Base-by-base conservation (phyloP, 179 eudicot genomes). In the Carnegiea gigantea region DNA sequence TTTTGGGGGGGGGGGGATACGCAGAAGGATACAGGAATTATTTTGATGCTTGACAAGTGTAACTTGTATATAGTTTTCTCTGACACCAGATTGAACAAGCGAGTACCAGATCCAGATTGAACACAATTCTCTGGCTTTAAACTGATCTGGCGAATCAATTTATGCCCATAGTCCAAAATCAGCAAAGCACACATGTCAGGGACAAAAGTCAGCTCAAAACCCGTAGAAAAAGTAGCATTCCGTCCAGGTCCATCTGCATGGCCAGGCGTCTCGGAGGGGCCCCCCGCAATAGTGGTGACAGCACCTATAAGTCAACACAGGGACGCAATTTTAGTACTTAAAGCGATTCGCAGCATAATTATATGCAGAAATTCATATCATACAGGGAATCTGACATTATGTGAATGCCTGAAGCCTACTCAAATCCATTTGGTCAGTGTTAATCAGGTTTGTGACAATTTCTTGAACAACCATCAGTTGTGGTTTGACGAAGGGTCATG, bases 251-350 rank as follows among this genome's bases (percentile, higher is more conserved):
- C 95, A 88, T 92, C 97, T 20, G 73, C 78, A 33, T 76, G 86
- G 62, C 97, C 92, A 64, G 85, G n/a, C 13, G 43, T 78, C 81
- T 81, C 78, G 68, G 90, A 77, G 82, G 48, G 53, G 59, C 93
- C 91, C 49, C 98, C 98, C 46, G 97, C 98, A 76, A 93, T 92
- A 64, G 97, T 93, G 78, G 92, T 90, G 76, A 92, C 94, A 72
- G 68, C 76, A 82, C 97, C 98, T 93, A 46, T 23, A 78, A 44
- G 76, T 10, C 80, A 64, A 87, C 48, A 30, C 49, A 40, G 6
- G n/a, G n/a, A 79, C 18, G 78, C 51, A 38, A 75, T 26, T 3
- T 57, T 18, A 70, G 79, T 38, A 73, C 24, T 60, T 40, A 24
- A 51, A 74, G 74, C 24, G 12, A 62, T 2, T 28, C 8, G 74